phyloP scores from a whole-genome alignment of 305 asterid species.

The Solanum aculeatissimum region DNA sequence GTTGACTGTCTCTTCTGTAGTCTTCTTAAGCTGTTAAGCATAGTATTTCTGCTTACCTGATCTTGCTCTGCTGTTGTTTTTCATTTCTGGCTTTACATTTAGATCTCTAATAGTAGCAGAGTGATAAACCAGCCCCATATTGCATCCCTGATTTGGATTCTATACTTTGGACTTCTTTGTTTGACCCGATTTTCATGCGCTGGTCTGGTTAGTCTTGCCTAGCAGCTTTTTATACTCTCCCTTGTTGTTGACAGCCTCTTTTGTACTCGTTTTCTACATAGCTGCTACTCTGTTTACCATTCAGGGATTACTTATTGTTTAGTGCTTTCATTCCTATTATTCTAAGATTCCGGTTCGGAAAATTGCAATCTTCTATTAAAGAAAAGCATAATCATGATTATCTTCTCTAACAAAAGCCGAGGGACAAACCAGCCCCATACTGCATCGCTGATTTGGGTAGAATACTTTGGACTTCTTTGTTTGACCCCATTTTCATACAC shows the following conservation, averaged over 20 bases:
- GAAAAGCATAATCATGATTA: not conserved
- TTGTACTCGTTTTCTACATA: not conserved
- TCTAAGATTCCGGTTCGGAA: not conserved
- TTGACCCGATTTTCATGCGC: not conserved
- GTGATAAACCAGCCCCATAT: not conserved
- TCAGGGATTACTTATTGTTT: not conserved
- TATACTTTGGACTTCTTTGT: not conserved
- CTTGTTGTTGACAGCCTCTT: not conserved
- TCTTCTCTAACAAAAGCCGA: not conserved
- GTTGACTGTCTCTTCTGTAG: not conserved
- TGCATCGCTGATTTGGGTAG: not conserved
- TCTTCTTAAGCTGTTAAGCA: not conserved
- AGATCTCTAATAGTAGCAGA: not conserved
- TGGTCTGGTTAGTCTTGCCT: not conserved
- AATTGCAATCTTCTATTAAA: not conserved
- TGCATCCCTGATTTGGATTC: not conserved
- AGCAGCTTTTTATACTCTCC: not conserved
- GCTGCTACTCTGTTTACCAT: not conserved
- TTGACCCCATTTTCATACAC: not conserved
- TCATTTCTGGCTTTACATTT: not conserved
- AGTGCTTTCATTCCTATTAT: not conserved
- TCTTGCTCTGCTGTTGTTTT: not conserved
- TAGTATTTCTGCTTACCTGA: not conserved
- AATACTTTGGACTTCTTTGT: not conserved
- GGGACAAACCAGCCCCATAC: not conserved